Evolutionary conservation across 768 basidiomycete genomes (phyloP).

Genomic region (Amanita rimosa): DNA sequence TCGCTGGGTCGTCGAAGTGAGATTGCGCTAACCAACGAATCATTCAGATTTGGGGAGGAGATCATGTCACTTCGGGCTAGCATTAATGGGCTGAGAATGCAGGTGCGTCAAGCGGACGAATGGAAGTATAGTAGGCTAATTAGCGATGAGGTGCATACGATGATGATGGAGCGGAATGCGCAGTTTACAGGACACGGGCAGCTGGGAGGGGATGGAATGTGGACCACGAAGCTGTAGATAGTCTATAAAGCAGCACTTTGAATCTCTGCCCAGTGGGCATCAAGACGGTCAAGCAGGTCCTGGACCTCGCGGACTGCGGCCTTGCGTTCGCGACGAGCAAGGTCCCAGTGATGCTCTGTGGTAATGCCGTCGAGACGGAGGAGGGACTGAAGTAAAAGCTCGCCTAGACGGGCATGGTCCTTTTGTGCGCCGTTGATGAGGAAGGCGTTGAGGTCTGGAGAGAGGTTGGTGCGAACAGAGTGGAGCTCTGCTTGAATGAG

Average conservation of each 20-base stretch:
- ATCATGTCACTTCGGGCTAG: constrained; percentile 55
- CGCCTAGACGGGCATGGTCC: constrained; percentile 53
- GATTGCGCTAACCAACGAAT: constrained; percentile 60
- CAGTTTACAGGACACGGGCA: constrained; percentile 33
- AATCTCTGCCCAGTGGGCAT: constrained; percentile 46
- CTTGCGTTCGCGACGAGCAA: constrained; percentile 74
- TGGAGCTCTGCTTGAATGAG: constrained; percentile 45
- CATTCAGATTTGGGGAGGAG: constrained; percentile 63
- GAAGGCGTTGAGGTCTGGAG: constrained; percentile 48
- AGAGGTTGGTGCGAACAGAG: constrained; percentile 39
- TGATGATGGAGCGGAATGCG: constrained; percentile 70
- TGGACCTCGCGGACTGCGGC: constrained; percentile 83
- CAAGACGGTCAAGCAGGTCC: constrained; percentile 67
- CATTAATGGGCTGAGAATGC: constrained; percentile 70
- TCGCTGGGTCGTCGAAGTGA: constrained; percentile 52
- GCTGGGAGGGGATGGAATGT: constrained; percentile 5
- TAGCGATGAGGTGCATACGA: constrained; percentile 39
- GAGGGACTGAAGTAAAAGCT: constrained; percentile 79
- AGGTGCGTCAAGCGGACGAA: constrained; percentile 31
- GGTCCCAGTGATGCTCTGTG: constrained; percentile 64
- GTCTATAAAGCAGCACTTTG: constrained; percentile 2
- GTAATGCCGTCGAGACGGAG: constrained; percentile 76
- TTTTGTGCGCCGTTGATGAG: constrained; percentile 19
- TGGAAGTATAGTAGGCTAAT: constrained; percentile 9
- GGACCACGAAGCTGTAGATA: constrained; percentile 11